Evolutionary conservation across 495 filamentous ascomycete genomes (phyloP).

Genomic region (Letharia lupina): DNA sequence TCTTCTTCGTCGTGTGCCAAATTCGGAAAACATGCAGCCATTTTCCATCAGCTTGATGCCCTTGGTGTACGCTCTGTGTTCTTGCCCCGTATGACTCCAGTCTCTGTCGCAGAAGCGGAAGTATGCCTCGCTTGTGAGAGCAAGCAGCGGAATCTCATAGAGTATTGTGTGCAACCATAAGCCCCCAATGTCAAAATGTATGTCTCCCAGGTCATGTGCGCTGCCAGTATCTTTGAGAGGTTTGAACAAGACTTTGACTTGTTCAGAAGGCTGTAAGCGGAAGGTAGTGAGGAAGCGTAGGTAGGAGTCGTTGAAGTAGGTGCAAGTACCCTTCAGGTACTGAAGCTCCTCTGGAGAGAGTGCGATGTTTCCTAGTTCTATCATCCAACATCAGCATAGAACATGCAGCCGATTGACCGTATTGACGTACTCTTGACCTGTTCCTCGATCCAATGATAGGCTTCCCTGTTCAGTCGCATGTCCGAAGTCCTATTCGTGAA

Average conservation of each 20-base stretch:
- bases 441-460: constrained; percentile 74
- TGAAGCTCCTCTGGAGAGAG: constrained; percentile 68
- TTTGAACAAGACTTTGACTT: constrained; percentile 63
- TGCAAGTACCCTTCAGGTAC: constrained; percentile 70
- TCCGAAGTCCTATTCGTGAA: constrained; percentile 94
- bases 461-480: constrained; percentile 76
- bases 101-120: constrained; percentile 90
- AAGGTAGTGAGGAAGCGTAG: constrained; percentile 74
- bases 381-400: not conserved
- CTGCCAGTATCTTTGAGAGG: constrained; percentile 56
- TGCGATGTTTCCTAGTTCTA: constrained; percentile 70
- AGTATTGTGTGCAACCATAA: constrained; percentile 92
- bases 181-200: constrained; percentile 66
- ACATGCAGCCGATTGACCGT: not conserved
- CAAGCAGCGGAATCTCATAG: constrained; percentile 92
- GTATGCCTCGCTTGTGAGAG: constrained; percentile 88
- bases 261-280: constrained; percentile 67
- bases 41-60: constrained; percentile 64
- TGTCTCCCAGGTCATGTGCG: constrained; percentile 61
- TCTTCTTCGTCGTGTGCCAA: constrained; percentile 77
- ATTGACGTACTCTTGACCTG: constrained; percentile 62
- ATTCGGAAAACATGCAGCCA: constrained; percentile 88
- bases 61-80: constrained; percentile 73
- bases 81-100: constrained; percentile 78
- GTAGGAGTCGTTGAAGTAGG: constrained; percentile 71